phyloP scores from a whole-genome alignment of 345 rosid species.

The Lagerstroemia speciosa region DNA sequence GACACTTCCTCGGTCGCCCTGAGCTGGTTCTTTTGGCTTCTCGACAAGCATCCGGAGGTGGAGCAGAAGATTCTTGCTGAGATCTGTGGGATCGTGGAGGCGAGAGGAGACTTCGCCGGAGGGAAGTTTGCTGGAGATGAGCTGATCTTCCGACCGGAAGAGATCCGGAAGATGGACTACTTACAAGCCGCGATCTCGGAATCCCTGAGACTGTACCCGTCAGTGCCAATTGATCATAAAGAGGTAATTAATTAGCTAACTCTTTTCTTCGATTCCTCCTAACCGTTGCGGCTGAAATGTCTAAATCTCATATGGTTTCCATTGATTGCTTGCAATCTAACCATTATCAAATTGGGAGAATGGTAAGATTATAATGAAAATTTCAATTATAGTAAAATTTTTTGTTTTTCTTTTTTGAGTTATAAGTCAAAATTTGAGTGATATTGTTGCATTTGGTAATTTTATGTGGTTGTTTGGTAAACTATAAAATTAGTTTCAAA shows the following conservation, averaged over 20 bases:
- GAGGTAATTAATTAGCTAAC: slow-evolving; percentile 41
- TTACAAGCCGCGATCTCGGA: slow-evolving; percentile 92
- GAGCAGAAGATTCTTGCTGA: slow-evolving; percentile 60
- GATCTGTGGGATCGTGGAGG: slow-evolving; percentile 38
- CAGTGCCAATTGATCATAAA: slow-evolving; percentile 92
- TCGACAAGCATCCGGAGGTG: slow-evolving; percentile 49
- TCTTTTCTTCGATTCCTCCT: no score
- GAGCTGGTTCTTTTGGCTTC: slow-evolving; percentile 93
- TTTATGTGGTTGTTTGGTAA: no score
- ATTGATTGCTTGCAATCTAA: no score
- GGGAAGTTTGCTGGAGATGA: slow-evolving; percentile 9
- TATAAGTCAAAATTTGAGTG: no score
- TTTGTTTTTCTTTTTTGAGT: no score
- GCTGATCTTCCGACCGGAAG: slow-evolving; percentile 58
- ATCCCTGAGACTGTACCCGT: slow-evolving; percentile 85
- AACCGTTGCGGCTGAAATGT: no score
- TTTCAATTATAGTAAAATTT: no score
- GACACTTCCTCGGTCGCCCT: slow-evolving; percentile 93
- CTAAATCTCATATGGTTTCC: no score
- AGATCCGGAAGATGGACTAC: slow-evolving; percentile 90
- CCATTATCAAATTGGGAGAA: no score
- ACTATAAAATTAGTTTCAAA: no score
- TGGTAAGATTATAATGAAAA: no score
- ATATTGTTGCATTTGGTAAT: no score
- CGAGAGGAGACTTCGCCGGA: slow-evolving; percentile 27